These are phyloP conservation scores for Tulasnella sp. DNA, from an alignment of 768 basidiomycete species.

Conservation along the genomic window DNA sequence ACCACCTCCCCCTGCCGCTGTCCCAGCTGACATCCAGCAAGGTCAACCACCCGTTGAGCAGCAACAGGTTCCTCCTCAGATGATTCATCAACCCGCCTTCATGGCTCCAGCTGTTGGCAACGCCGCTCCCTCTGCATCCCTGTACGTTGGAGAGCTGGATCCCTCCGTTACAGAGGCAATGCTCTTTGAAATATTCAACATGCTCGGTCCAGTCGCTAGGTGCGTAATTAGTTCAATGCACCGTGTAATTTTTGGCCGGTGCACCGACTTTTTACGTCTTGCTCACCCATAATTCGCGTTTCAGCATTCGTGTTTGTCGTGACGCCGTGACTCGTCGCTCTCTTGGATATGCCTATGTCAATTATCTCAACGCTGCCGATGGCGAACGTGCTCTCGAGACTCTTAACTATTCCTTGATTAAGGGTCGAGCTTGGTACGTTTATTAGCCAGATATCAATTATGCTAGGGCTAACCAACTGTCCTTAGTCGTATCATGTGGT, in stretches of 20 bases:
- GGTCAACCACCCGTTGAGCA: constrained; percentile 23
- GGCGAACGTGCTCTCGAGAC: constrained; percentile 98
- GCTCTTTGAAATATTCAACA: constrained; percentile 99
- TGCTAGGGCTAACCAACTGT: background rate
- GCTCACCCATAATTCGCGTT: constrained; percentile 3
- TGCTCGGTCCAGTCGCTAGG: constrained; percentile 99
- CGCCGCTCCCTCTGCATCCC: constrained; percentile 67
- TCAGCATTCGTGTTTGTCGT: constrained; percentile 95
- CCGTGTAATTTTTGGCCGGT: background rate
- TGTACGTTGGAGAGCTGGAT: constrained; percentile 99
- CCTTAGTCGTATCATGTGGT: constrained; percentile 98
- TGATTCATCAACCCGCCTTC: constrained; percentile 28
- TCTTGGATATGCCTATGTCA: constrained; percentile 98
- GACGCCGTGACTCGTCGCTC: constrained; percentile 99
- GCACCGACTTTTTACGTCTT: background rate
- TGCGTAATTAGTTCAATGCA: constrained; percentile 28
- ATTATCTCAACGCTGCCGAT: constrained; percentile 91
- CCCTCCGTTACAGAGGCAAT: constrained; percentile 97
- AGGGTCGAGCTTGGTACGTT: constrained; percentile 84
- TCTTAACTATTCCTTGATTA: constrained; percentile 98
- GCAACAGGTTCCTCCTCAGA: constrained; percentile 15
- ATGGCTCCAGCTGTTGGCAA: constrained; percentile 24
- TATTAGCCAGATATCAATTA: background rate
- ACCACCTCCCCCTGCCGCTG: constrained; percentile 37
- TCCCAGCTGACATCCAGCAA: constrained; percentile 29